A percentile compares a stretch with the other conserved stretches of the same genome.
phyloP scores from a whole-genome alignment of 2,329 filamentous ascomycete species.

The Chaetothyriales sp. region DNA sequence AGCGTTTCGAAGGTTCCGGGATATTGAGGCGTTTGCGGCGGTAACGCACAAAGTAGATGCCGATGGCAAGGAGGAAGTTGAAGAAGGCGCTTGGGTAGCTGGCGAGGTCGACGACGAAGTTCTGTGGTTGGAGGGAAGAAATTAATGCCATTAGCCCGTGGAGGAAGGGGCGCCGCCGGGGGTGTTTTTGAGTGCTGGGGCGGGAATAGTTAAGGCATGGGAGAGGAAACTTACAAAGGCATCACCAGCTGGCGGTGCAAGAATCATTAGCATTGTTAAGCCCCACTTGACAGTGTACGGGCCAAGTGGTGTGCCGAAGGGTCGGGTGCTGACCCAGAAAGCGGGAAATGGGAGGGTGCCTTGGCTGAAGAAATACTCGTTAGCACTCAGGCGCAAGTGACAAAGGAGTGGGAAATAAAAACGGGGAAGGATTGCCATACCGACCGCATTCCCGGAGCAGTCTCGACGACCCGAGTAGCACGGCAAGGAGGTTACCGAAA shows the following conservation, averaged over 20 bases:
- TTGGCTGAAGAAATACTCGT: conserved; percentile 29
- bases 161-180: too few species aligned
- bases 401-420: not conserved
- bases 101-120: conserved; percentile 41
- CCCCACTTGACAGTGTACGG: conserved; percentile 46
- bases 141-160: not conserved
- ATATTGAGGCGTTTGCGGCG: conserved; percentile 40
- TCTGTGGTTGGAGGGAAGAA: not conserved
- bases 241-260: conserved; percentile 48
- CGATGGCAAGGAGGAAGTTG: conserved; percentile 41
- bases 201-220: not conserved
- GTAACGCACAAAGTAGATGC: conserved; percentile 45
- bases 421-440: conserved; percentile 17
- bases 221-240: conserved; percentile 44
- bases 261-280: conserved; percentile 46
- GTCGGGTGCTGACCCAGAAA: conserved; percentile 50
- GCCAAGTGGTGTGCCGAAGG: conserved; percentile 50
- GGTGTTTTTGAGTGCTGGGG: not conserved
- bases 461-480: conserved; percentile 42
- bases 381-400: too few species aligned
- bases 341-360: conserved; percentile 47
- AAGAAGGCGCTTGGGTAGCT: conserved; percentile 49
- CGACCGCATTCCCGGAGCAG: conserved; percentile 48
- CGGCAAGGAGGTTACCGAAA: conserved; percentile 46
- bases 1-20: conserved; percentile 25